These are phyloP conservation scores for Alnus glutinosa DNA, from an alignment of 306 rosid genomes.

Conservation along the genomic window DNA sequence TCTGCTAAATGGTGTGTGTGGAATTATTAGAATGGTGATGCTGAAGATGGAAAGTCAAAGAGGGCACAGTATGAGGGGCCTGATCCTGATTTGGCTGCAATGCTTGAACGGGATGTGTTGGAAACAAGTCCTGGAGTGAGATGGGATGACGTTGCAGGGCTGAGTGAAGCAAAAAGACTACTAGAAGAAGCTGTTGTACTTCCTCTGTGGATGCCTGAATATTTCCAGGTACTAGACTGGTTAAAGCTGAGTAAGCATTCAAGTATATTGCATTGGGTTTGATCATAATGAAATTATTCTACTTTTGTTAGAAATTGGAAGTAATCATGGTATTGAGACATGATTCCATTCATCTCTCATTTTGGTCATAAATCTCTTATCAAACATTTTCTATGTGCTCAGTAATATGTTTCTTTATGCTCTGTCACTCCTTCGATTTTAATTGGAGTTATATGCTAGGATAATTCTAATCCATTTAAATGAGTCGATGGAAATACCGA, in stretches of 20 bases:
- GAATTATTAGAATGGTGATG: constrained; percentile 61
- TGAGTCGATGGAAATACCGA: background rate
- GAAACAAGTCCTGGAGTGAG: constrained; percentile 97
- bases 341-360: constrained; percentile 1
- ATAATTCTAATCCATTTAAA: background rate
- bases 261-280: background rate
- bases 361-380: constrained; percentile 1
- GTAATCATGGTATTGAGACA: constrained; percentile 1
- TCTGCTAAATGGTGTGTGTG: constrained; percentile 12
- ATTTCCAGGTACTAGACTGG: constrained; percentile 73
- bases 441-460: background rate
- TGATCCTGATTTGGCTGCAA: constrained; percentile 96
- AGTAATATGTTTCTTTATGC: background rate
- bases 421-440: background rate
- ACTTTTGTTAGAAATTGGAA: constrained; percentile 4
- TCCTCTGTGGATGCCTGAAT: constrained; percentile 99
- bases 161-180: constrained; percentile 92
- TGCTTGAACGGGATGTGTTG: constrained; percentile 96
- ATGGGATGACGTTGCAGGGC: constrained; percentile 99
- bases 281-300: constrained; percentile 17
- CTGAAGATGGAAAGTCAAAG: constrained; percentile 85
- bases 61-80: constrained; percentile 89
- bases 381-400: constrained; percentile 14
- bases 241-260: constrained; percentile 11
- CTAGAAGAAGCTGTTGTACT: constrained; percentile 99